These are phyloP conservation scores for Plasmodium falciparum DNA, from an alignment of 169 alveolate species.

Conservation along the genomic window DNA sequence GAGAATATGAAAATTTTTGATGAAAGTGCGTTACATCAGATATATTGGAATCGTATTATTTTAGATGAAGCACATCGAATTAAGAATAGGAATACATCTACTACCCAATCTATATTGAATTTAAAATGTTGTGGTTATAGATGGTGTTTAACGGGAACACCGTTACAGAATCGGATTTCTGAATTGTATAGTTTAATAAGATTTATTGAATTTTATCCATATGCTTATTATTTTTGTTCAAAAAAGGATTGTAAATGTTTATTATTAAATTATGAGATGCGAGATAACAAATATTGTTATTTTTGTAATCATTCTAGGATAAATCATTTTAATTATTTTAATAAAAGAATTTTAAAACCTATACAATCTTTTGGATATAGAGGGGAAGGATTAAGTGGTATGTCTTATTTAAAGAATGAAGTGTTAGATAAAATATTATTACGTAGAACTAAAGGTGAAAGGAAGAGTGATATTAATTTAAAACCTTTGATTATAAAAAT, in stretches of 20 bases:
- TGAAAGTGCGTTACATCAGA: conserved; percentile 79
- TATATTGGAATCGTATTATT: conserved; percentile 91
- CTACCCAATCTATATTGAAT: conserved; percentile 85
- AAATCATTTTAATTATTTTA: conserved; percentile 89
- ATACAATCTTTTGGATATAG: conserved; percentile 87
- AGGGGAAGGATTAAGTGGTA: conserved; percentile 87
- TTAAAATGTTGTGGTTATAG: conserved; percentile 88
- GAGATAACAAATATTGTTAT: conserved; percentile 86
- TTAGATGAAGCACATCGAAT: conserved; percentile 98
- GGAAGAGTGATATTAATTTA: conserved; percentile 88
- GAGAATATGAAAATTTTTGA: conserved; percentile 74
- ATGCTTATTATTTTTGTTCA: conserved; percentile 94
- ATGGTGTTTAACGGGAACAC: conserved; percentile 98
- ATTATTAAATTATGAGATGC: conserved; percentile 83
- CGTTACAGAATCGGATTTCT: conserved; percentile 96
- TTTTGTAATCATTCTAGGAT: conserved; percentile 88
- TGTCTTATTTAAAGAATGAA: conserved; percentile 80
- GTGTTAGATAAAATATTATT: conserved; percentile 80
- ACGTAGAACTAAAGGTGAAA: conserved; percentile 91
- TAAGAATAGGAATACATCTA: conserved; percentile 93
- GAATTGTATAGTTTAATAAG: conserved; percentile 96
- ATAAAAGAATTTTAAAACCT: conserved; percentile 89
- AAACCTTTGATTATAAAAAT: conserved; percentile 88
- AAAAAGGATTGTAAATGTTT: conserved; percentile 89
- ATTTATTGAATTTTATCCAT: conserved; percentile 93